Base-by-base conservation (phyloP, 352 stramenopile species). In the Pythium oligandrum region DNA sequence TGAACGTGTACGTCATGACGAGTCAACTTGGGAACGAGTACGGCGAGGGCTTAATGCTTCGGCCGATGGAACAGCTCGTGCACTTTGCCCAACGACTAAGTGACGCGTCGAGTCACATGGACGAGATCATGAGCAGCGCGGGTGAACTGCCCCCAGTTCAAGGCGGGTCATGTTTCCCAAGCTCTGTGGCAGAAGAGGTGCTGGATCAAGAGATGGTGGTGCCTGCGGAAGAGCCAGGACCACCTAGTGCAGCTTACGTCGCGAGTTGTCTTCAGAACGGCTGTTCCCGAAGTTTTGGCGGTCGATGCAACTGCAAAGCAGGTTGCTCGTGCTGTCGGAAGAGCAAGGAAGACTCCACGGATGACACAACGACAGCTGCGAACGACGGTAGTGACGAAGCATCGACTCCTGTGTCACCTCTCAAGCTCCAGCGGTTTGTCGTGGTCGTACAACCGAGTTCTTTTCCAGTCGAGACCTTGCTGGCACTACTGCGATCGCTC, bases 181-280 rank as follows among this genome's bases (percentile, higher is more conserved):
- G 17, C 17, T 26, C 17, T 26, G 17, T 26, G 17, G 0, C 17
- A 26, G 17, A 26, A 26, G 17, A 26, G 17, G 17, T 26, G 17
- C 17, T 26, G 17, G 17, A 26, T 26, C 17, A 26, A 26, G 17
- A 26, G 17, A 26, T 26, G 17, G 17, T 26, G 17, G 17, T 26
- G 17, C 17, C 17, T 26, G 17, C 17, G 17, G 17, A 26, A 26
- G 17, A 26, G 17, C 17, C 17, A 26, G 17, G 17, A 26, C 17
- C 17, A 26, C 17, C 17, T 12, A 42, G 38, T 42, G 38, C 7
- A 8, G 38, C 38, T 8, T 42, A 74, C 17, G 40, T 78, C 10
- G 72, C 67, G 8, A 86, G 71, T 42, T 88, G 77, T 45, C 64
- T 88, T 17, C 66, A 86, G 11, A 90, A 87, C 43, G 80, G 80